Percentiles rank a stretch among this genome's conserved stretches.
These are phyloP conservation scores for Astrephomene gubernaculifera DNA, from an alignment of 139 green algal genomes.

Conservation along the genomic window DNA sequence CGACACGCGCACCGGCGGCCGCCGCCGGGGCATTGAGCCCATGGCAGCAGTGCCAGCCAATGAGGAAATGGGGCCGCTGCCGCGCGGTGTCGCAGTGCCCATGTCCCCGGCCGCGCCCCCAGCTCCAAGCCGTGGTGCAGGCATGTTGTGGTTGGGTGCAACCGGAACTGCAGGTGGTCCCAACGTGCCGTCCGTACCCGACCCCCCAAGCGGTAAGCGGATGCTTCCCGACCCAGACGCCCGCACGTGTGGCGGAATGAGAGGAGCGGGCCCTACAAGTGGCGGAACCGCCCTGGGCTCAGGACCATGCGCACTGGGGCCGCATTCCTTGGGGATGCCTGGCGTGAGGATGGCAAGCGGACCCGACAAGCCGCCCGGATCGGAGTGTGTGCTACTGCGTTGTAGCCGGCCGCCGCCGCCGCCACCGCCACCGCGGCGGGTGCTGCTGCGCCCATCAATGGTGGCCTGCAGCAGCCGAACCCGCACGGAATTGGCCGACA, in stretches of 20 bases:
- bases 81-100: not conserved
- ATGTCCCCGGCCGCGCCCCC: not conserved
- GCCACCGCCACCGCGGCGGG: not conserved
- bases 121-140: not conserved
- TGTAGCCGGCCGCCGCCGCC: not conserved
- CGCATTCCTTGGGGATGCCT: no score
- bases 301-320: no score
- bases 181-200: no score
- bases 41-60: not conserved
- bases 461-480: not conserved
- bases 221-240: no score
- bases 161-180: no score
- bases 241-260: no score
- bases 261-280: no score
- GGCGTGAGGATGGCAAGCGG: no score
- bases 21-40: not conserved
- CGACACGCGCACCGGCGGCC: not conserved
- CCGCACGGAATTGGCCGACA: not conserved
- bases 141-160: no score
- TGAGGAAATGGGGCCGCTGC: not conserved
- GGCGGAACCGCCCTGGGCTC: no score
- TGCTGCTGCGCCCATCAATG: not conserved
- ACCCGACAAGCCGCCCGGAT: not conserved
- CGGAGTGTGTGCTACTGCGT: constrained; percentile 10
- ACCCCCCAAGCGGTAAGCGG: no score